Conservation (phyloP, 2,329 filamentous ascomycete species). For the Chaetoscypha palmicola region DNA sequence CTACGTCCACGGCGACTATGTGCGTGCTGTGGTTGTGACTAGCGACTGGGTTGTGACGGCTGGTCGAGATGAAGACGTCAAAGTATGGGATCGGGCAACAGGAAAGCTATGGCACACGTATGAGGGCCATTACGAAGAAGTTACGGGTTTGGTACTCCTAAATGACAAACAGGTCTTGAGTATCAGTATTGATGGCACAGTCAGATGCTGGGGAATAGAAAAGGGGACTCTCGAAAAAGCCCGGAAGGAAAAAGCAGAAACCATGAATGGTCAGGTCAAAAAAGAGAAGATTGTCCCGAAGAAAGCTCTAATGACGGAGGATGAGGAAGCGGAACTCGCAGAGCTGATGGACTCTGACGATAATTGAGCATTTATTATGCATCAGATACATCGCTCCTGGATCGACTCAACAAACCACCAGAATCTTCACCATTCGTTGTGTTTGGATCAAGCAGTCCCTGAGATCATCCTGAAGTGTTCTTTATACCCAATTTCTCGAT, state of each 20-base stretch:
- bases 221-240: conserved; percentile 52
- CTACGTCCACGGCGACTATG: conserved; percentile 80
- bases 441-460: too few species aligned
- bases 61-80: conserved; percentile 84
- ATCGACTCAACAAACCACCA: too few species aligned
- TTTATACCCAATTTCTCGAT: too few species aligned
- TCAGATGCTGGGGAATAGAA: conserved; percentile 74
- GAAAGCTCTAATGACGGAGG: conserved; percentile 63
- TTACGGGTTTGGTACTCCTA: conserved; percentile 70
- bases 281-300: conserved; percentile 38
- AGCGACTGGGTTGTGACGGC: conserved; percentile 79
- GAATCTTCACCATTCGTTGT: too few species aligned
- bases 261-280: conserved; percentile 37
- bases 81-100: conserved; percentile 74
- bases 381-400: too few species aligned
- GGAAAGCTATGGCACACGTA: conserved; percentile 69
- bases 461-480: too few species aligned
- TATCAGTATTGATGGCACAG: conserved; percentile 82
- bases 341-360: conserved; percentile 74
- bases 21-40: conserved; percentile 70
- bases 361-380: conserved; percentile 40
- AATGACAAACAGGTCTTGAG: conserved; percentile 57
- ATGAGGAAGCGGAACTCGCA: conserved; percentile 88
- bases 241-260: conserved; percentile 42
- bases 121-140: conserved; percentile 85